Conservation (phyloP, 371 early-diverging fungal species). For the Saksenaea oblongispora region DNA sequence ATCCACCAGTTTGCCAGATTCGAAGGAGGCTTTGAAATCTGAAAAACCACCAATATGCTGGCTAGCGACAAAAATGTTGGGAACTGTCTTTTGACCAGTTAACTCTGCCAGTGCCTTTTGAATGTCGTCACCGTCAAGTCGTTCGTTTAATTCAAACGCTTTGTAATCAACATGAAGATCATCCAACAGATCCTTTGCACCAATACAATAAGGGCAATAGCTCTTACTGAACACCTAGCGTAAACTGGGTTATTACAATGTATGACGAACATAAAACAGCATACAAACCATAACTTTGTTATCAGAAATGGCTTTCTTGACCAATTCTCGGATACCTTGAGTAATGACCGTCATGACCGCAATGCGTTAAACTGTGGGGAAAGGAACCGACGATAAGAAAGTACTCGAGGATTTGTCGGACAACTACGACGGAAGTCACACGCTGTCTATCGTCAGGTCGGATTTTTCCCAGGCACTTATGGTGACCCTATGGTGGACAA, state of each 20-base stretch:
- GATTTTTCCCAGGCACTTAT: too few species aligned
- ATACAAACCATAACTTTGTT: constrained; percentile 40
- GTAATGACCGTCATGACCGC: not conserved
- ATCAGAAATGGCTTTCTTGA: constrained; percentile 43
- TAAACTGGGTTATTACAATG: not conserved
- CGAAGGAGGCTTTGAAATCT: constrained; percentile 59
- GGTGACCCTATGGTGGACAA: too few species aligned
- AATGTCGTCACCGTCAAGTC: constrained; percentile 72
- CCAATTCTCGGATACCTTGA: constrained; percentile 29
- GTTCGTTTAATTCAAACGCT: constrained; percentile 63
- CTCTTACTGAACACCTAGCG: constrained; percentile 82
- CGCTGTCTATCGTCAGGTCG: too few species aligned
- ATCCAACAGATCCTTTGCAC: constrained; percentile 69
- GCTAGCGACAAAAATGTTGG: constrained; percentile 85
- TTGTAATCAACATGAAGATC: constrained; percentile 49
- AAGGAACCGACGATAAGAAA: not conserved
- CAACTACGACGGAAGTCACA: too few species aligned
- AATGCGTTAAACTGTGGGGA: not conserved
- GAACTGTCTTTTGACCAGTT: constrained; percentile 87
- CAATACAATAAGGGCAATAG: constrained; percentile 83
- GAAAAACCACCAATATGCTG: constrained; percentile 88
- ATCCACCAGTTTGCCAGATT: constrained; percentile 56
- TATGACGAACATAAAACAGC: not conserved
- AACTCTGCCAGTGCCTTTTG: constrained; percentile 69
- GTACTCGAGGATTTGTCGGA: too few species aligned